phyloP scores from a whole-genome alignment of 164 flowering plant genomes.

The Tetracentron sinense region DNA sequence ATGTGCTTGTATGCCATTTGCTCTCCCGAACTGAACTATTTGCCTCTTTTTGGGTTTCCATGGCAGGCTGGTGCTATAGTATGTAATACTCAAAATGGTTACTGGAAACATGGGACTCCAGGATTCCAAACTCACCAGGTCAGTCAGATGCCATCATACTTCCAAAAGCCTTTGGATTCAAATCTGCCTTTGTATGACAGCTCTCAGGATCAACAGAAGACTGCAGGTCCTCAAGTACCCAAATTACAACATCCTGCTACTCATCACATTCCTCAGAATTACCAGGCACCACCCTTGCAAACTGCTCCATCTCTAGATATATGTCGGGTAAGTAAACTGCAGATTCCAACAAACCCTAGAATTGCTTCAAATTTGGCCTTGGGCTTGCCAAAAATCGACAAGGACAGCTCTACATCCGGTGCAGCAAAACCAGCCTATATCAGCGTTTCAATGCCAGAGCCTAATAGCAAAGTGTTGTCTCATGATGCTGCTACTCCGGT shows the following conservation, averaged over 20 bases:
- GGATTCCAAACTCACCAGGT: constrained; percentile 47
- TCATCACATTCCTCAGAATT: constrained; percentile 50
- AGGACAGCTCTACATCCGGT: constrained; percentile 44
- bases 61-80: constrained; percentile 50
- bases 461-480: constrained; percentile 34
- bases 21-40: constrained; percentile 12
- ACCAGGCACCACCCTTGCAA: constrained; percentile 48
- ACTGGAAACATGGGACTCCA: constrained; percentile 59
- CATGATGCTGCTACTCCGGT: constrained; percentile 69
- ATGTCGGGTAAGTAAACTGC: constrained; percentile 61
- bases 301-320: constrained; percentile 54
- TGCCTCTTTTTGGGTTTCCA: constrained; percentile 16
- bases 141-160: constrained; percentile 31
- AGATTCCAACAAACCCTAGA: constrained; percentile 94
- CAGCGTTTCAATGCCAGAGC: constrained; percentile 62
- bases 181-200: constrained; percentile 39
- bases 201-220: constrained; percentile 48
- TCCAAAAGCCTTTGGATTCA: constrained; percentile 49
- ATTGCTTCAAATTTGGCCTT: constrained; percentile 69
- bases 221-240: constrained; percentile 37
- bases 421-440: constrained; percentile 76
- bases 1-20: not conserved
- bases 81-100: constrained; percentile 47
- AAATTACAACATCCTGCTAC: constrained; percentile 39
- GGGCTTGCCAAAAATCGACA: constrained; percentile 47